Conservation (phyloP, 495 filamentous ascomycete genomes). For the Daldinia loculata region DNA sequence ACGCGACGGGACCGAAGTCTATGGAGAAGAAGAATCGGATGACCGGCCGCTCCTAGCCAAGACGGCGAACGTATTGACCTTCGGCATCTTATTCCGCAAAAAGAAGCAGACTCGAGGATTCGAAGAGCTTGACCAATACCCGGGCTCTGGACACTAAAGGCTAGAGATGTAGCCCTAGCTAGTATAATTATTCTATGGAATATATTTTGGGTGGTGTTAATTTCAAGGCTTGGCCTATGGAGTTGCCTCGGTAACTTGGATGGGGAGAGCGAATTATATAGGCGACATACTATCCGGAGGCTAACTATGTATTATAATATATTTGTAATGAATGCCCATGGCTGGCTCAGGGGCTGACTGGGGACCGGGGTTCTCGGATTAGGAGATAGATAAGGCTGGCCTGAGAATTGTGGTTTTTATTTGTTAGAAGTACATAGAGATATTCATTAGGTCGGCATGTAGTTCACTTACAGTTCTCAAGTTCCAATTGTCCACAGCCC, state of each 20-base stretch:
- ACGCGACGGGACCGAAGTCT: slow-evolving; percentile 42
- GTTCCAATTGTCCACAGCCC: neutral
- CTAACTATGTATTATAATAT: neutral
- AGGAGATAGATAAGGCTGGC: neutral
- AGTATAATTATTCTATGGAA: neutral
- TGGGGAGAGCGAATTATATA: neutral
- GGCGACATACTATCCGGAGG: neutral
- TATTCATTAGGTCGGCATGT: neutral
- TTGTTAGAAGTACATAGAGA: neutral
- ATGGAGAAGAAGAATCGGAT: slow-evolving; percentile 31
- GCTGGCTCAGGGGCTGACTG: neutral
- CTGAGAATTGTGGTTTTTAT: neutral
- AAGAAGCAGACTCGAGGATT: slow-evolving; percentile 18
- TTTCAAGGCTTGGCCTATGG: neutral
- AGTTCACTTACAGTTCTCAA: neutral
- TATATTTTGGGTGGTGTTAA: neutral
- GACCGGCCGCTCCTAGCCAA: slow-evolving; percentile 37
- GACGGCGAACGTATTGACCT: slow-evolving; percentile 38
- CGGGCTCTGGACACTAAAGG: neutral
- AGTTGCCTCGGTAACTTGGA: neutral
- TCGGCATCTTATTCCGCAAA: slow-evolving; percentile 41
- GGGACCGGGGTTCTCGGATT: neutral
- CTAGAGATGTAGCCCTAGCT: neutral
- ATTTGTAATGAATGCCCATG: neutral
- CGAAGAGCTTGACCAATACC: slow-evolving; percentile 22